Conservation (phyloP, 139 green algal species). For the Haematococcus lacustris region DNA sequence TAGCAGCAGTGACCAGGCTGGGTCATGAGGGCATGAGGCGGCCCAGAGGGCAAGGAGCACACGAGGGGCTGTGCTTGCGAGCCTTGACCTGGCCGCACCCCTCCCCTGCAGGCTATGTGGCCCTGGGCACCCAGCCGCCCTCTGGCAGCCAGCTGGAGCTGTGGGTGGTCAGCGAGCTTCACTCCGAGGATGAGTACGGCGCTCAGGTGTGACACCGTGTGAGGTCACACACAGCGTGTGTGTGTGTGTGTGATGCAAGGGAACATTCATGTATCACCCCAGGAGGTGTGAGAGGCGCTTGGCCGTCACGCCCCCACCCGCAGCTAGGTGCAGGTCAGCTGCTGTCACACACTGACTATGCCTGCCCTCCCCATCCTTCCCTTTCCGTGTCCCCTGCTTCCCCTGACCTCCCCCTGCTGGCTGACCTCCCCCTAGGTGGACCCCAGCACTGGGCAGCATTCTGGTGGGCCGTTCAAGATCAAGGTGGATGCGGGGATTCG, state of each 20-base stretch:
- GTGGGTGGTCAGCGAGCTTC: conserved; percentile 67
- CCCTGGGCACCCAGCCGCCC: conserved; percentile 50
- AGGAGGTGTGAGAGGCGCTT: not conserved
- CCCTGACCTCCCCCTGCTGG: too few species aligned
- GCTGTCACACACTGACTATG: not conserved
- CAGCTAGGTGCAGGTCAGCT: not conserved
- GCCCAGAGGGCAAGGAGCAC: not conserved
- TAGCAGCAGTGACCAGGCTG: too few species aligned
- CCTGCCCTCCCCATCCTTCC: not conserved
- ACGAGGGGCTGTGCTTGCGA: not conserved
- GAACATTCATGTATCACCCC: not conserved
- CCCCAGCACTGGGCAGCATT: conserved; percentile 45
- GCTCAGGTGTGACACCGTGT: not conserved
- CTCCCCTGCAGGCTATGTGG: conserved; percentile 52
- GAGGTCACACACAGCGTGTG: not conserved
- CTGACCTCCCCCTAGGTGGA: conserved; percentile 33
- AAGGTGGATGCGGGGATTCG: conserved; percentile 60
- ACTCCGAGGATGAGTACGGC: conserved; percentile 76
- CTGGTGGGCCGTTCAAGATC: conserved; percentile 76
- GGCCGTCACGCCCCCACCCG: not conserved
- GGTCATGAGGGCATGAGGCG: not conserved
- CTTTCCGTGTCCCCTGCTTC: not conserved
- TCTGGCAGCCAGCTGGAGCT: conserved; percentile 59
- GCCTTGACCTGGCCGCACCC: not conserved
- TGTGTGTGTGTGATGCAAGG: not conserved